Percentiles rank a stretch among this genome's conserved stretches.
Evolutionary conservation across 1,284 basidiomycete genomes (phyloP).

Genomic region (Malassezia sympodialis): DNA sequence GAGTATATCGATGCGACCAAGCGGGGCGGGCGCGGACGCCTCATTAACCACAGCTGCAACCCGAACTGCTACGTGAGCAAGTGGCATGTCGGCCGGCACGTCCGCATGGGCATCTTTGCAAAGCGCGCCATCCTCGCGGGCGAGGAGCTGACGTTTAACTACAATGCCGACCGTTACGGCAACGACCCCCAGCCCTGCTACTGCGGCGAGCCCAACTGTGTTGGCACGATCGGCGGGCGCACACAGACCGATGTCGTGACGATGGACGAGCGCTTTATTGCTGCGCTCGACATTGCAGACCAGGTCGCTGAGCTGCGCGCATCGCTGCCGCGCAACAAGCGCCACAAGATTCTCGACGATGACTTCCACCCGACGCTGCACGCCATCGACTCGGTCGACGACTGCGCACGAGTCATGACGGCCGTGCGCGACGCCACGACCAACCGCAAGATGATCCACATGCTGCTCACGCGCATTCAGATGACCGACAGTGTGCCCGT

Average conservation of each 20-base stretch:
- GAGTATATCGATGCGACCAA: constrained; percentile 99
- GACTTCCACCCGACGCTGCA: constrained; percentile 67
- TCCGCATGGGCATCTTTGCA: constrained; percentile 97
- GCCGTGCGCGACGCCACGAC: constrained; percentile 75
- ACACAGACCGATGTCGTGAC: constrained; percentile 88
- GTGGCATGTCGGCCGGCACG: constrained; percentile 83
- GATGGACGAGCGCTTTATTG: constrained; percentile 89
- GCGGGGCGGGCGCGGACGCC: constrained; percentile 86
- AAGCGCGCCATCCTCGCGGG: constrained; percentile 68
- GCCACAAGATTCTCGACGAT: constrained; percentile 80
- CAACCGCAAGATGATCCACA: constrained; percentile 70
- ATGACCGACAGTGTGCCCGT: constrained; percentile 73
- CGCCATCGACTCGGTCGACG: constrained; percentile 66
- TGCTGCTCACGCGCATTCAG: constrained; percentile 76
- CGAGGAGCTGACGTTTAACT: constrained; percentile 98
- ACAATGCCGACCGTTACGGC: constrained; percentile 94
- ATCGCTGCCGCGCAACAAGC: constrained; percentile 82
- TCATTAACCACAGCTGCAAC: constrained; percentile 95
- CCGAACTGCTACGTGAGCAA: constrained; percentile 99
- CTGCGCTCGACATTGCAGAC: constrained; percentile 89
- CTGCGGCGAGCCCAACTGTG: constrained; percentile 90
- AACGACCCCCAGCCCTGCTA: constrained; percentile 91
- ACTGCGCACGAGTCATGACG: constrained; percentile 71
- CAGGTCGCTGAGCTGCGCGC: constrained; percentile 68
- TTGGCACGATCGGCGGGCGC: constrained; percentile 92